phyloP scores from a whole-genome alignment of 2,329 filamentous ascomycete genomes.

The Didymella arachidicola region DNA sequence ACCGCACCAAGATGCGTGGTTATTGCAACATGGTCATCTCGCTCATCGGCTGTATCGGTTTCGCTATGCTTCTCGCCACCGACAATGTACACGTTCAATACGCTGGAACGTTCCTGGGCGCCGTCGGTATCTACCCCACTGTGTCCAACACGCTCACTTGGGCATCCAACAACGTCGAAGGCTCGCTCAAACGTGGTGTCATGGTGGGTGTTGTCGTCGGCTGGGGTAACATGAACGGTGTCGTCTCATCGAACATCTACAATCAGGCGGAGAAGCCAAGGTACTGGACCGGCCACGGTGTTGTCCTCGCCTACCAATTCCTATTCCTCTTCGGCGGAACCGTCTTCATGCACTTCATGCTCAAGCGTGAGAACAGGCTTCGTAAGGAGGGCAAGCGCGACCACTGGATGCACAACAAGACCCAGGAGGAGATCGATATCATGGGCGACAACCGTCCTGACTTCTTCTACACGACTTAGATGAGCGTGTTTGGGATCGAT shows the following conservation, averaged over 20 bases:
- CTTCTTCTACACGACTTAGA: conserved; percentile 72
- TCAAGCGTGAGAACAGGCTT: conserved; percentile 73
- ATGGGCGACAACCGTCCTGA: conserved; percentile 74
- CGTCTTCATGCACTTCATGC: conserved; percentile 67
- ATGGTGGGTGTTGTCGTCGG: conserved; percentile 86
- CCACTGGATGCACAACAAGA: conserved; percentile 71
- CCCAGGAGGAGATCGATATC: conserved; percentile 66
- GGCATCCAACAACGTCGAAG: conserved; percentile 88
- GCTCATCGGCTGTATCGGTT: conserved; percentile 76
- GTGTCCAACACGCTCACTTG: conserved; percentile 88
- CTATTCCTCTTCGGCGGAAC: conserved; percentile 76
- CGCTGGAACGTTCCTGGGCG: conserved; percentile 82
- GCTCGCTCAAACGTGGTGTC: conserved; percentile 92
- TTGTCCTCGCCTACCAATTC: conserved; percentile 76
- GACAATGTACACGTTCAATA: conserved; percentile 75
- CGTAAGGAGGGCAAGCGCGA: conserved; percentile 71
- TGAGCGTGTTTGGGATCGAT: not conserved
- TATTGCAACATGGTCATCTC: conserved; percentile 80
- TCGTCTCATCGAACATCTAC: conserved; percentile 86
- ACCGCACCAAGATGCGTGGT: conserved; percentile 75
- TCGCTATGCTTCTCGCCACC: conserved; percentile 77
- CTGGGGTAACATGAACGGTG: conserved; percentile 91
- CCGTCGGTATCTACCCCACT: conserved; percentile 86
- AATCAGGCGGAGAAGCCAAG: conserved; percentile 64
- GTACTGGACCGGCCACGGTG: conserved; percentile 76